These are phyloP conservation scores for Penicillium sp. DNA, from an alignment of 2,329 filamentous ascomycete genomes.

Conservation along the genomic window DNA sequence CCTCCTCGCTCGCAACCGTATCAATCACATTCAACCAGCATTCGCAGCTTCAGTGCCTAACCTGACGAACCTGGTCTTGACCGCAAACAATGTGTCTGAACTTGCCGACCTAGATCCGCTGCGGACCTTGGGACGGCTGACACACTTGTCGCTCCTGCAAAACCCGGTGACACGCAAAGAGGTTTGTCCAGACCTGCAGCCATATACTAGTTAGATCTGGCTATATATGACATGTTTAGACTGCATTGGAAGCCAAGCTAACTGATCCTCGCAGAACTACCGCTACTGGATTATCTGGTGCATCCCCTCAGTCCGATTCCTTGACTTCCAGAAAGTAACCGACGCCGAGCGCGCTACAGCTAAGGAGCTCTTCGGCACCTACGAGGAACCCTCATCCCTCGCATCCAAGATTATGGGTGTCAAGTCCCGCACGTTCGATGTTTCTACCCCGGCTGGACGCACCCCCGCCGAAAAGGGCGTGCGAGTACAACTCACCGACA, in stretches of 20 bases:
- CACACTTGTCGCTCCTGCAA: constrained; percentile 75
- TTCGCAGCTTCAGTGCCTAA: constrained; percentile 75
- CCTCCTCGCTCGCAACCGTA: constrained; percentile 83
- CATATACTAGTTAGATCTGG: not conserved
- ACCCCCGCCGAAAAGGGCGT: constrained; percentile 60
- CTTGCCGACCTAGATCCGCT: constrained; percentile 85
- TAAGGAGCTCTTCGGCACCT: constrained; percentile 76
- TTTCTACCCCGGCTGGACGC: constrained; percentile 39
- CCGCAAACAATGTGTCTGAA: constrained; percentile 77
- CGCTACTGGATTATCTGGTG: constrained; percentile 88
- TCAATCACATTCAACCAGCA: constrained; percentile 74
- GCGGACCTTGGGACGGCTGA: constrained; percentile 64
- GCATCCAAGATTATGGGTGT: constrained; percentile 80
- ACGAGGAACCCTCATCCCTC: constrained; percentile 71
- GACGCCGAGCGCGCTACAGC: constrained; percentile 76
- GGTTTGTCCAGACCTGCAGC: constrained; percentile 52
- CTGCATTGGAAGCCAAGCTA: not conserved
- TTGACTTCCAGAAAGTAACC: constrained; percentile 91
- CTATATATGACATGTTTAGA: not conserved
- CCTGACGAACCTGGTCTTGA: constrained; percentile 75
- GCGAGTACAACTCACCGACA: constrained; percentile 79
- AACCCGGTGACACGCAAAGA: constrained; percentile 92
- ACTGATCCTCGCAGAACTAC: constrained; percentile 64
- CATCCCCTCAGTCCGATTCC: constrained; percentile 78
- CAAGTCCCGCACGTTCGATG: constrained; percentile 74